Evolutionary conservation across 495 filamentous ascomycete species (phyloP).

Genomic region (Bathelium albidoporum): DNA sequence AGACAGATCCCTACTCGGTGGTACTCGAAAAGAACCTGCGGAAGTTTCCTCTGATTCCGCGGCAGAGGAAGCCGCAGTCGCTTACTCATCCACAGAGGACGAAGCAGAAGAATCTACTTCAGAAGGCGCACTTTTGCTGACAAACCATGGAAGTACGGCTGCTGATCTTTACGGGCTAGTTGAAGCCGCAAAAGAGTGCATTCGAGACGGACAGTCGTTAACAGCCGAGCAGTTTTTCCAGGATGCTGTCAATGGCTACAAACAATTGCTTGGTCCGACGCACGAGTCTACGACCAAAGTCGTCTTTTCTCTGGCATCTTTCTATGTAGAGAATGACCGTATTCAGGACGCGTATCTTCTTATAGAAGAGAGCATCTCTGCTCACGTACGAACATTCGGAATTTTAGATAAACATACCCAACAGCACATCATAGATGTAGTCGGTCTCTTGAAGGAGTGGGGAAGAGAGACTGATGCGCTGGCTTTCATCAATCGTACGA

Average conservation of each 20-base stretch:
- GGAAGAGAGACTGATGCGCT: background rate
- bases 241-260: background rate
- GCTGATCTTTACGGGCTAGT: background rate
- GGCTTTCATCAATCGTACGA: background rate
- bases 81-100: background rate
- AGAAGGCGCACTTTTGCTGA: background rate
- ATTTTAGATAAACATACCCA: background rate
- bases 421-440: background rate
- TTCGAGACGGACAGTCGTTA: background rate
- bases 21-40: background rate
- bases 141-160: background rate
- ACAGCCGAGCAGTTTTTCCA: background rate
- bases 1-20: background rate
- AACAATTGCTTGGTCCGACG: slow-evolving; percentile 3
- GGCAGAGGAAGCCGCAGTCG: background rate
- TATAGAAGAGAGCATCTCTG: background rate
- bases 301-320: background rate
- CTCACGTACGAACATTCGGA: background rate
- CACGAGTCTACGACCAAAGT: slow-evolving; percentile 4
- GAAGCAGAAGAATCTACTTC: background rate
- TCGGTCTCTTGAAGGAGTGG: background rate
- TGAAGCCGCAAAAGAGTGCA: background rate
- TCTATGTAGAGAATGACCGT: background rate
- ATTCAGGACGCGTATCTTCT: background rate
- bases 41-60: background rate